Evolutionary conservation across 148 eudicot genomes (phyloP).

Genomic region (Linanthus parryae): DNA sequence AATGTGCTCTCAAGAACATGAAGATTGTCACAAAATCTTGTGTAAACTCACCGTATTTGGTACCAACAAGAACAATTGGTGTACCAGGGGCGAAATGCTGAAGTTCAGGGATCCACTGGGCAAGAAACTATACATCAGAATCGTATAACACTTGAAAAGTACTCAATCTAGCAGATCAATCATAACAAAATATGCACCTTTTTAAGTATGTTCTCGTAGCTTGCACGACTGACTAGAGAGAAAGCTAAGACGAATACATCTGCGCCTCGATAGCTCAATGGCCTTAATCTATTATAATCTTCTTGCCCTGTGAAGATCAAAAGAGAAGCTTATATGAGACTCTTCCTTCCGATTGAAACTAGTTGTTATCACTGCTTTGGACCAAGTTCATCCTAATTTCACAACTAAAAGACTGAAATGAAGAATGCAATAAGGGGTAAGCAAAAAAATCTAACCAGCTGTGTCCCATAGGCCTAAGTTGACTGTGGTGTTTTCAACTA

Average conservation of each 20-base stretch:
- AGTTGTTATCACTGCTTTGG: too few species aligned
- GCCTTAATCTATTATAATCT: constrained; percentile 92
- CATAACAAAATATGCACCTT: constrained; percentile 44
- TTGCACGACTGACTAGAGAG: constrained; percentile 95
- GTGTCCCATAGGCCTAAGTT: constrained; percentile 99
- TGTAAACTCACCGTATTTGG: constrained; percentile 96
- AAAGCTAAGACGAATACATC: constrained; percentile 96
- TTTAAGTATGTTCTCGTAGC: constrained; percentile 87
- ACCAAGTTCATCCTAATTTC: too few species aligned
- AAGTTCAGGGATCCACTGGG: constrained; percentile 99
- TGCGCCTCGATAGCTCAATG: constrained; percentile 92
- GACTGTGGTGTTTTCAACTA: constrained; percentile 89
- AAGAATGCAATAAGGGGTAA: constrained; percentile 2
- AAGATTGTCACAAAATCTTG: too few species aligned
- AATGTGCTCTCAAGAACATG: too few species aligned
- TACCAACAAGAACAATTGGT: constrained; percentile 88
- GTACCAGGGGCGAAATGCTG: constrained; percentile 97
- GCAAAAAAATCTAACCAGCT: constrained; percentile 67
- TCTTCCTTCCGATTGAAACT: not conserved
- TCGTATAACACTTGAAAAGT: not conserved
- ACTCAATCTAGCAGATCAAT: not conserved
- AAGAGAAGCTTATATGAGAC: too few species aligned
- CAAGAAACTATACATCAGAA: constrained; percentile 26
- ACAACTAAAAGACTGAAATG: not conserved
- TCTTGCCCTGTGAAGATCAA: constrained; percentile 64